These are phyloP conservation scores for Pezicula carpinea DNA, from an alignment of 2,329 filamentous ascomycete genomes.

Conservation along the genomic window DNA sequence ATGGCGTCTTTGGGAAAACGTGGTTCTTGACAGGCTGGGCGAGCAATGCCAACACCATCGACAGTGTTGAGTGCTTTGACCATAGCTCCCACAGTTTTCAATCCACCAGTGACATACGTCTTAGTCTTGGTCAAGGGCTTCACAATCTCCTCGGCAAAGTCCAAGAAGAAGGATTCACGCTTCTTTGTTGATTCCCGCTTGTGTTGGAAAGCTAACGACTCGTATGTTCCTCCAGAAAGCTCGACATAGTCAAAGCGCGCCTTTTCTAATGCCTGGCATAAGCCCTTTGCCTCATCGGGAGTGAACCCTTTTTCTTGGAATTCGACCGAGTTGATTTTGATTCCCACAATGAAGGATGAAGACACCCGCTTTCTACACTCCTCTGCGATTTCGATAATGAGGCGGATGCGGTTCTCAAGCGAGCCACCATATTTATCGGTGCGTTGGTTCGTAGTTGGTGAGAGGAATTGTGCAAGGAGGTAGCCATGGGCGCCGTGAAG, in stretches of 20 bases:
- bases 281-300: slow-evolving; percentile 51
- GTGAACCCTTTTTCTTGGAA: slow-evolving; percentile 50
- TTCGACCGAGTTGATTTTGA: slow-evolving; percentile 58
- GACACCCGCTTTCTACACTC: slow-evolving; percentile 40
- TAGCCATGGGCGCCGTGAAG: slow-evolving; percentile 29
- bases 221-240: slow-evolving; percentile 59
- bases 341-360: slow-evolving; percentile 41
- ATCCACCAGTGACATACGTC: slow-evolving; percentile 57
- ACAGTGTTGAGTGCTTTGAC: slow-evolving; percentile 41
- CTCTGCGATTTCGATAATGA: slow-evolving; percentile 55
- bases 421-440: slow-evolving; percentile 28
- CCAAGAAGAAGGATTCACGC: slow-evolving; percentile 65
- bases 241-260: slow-evolving; percentile 62
- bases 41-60: slow-evolving; percentile 44
- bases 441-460: slow-evolving; percentile 22
- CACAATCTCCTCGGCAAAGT: slow-evolving; percentile 54
- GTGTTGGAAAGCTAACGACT: slow-evolving; percentile 37
- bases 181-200: slow-evolving; percentile 36
- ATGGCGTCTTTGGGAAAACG: slow-evolving; percentile 35
- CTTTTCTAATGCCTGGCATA: slow-evolving; percentile 45
- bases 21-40: slow-evolving; percentile 41
- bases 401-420: slow-evolving; percentile 32
- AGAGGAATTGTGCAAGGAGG: slow-evolving; percentile 28
- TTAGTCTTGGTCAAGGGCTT: slow-evolving; percentile 39
- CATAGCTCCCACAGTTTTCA: slow-evolving; percentile 49